Base-by-base conservation (phyloP, 2,329 filamentous ascomycete genomes). In the Camptophora hylomeconis region DNA sequence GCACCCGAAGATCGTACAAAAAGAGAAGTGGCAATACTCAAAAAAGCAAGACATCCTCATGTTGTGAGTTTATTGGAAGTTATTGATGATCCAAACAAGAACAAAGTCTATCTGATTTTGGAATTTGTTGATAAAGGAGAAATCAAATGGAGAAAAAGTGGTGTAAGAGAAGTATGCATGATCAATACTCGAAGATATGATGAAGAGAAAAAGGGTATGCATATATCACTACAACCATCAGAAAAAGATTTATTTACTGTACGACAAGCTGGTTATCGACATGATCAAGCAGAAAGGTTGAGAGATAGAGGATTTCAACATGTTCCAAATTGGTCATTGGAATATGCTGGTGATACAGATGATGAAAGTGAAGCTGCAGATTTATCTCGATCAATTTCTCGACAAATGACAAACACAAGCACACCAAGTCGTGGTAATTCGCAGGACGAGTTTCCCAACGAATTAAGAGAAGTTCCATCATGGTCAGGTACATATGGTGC, bases 81-180 rank as follows among this genome's bases (percentile, higher is more conserved):
- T 47, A 95, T 98, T 46, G 89, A 98, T 51, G 89, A 98, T 51
- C 87, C 87, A 2, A 82, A 84, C 46, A 73, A 84, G 34, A 89
- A 92, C 60, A 98, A 98, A 59, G 93, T 98, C 38, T 98, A 98
- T 58, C 87, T 98, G 59, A 82, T 95, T 12, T 68, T 98, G 23
- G 89, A 98, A 54, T 87, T 87, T 54, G 86, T 94, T 32, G 83
- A 94, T 51, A 69, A 87, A 21, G 87, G 89, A 28, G 89, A 98
- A 57, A 82, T 98, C 33, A 70, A 83, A 26, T 98, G 89, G 89
- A 74, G 89, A 31, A 87, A 80, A 51, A 83, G 86, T 56, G 87
- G 83, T 5, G 65, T 84, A 5, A 79, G 77, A 32, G 80, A 84
- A 46, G 80, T 95, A 40, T 81, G 81, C 44, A 64, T 75, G 17